Evolutionary conservation across 2,329 filamentous ascomycete species (phyloP).

Genomic region (Colletotrichum falcatum): DNA sequence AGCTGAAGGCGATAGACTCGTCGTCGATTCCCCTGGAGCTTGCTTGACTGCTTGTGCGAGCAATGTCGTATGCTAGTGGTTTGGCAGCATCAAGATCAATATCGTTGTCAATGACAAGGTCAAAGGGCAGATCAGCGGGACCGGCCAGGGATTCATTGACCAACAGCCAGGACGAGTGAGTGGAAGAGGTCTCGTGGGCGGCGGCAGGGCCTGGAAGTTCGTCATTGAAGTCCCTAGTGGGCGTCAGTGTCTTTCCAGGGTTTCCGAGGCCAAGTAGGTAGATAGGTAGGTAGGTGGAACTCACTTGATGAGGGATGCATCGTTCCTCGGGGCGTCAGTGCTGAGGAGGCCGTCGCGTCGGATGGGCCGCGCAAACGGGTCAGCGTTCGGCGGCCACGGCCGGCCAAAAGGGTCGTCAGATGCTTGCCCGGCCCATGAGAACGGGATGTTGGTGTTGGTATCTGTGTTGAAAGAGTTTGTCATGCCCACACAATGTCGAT

Average conservation of each 20-base stretch:
- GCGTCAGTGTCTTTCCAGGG: background rate
- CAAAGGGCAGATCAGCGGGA: constrained; percentile 19
- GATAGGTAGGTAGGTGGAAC: background rate
- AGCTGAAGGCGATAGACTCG: constrained; percentile 23
- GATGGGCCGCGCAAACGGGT: background rate
- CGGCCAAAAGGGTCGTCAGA: constrained; percentile 4
- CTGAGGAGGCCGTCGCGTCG: constrained; percentile 12
- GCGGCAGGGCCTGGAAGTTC: constrained; percentile 4
- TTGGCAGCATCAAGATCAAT: background rate
- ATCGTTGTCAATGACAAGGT: constrained; percentile 20
- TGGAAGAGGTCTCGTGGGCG: background rate
- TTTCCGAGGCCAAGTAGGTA: background rate
- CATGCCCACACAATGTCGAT: constrained; percentile 29
- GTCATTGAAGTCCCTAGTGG: constrained; percentile 19
- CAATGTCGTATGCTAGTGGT: background rate
- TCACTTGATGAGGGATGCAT: constrained; percentile 24
- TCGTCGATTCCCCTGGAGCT: constrained; percentile 31
- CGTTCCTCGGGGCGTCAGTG: constrained; percentile 1
- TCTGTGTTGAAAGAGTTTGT: background rate
- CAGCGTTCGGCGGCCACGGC: background rate
- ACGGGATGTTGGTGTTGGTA: background rate
- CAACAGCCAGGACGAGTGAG: constrained; percentile 1
- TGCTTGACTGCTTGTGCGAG: constrained; percentile 22
- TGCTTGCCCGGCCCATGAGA: constrained; percentile 24
- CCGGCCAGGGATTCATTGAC: background rate